Percentiles rank a stretch among this genome's conserved stretches.
Conservation (phyloP, 176 grass and related monocot genomes). For the Oryza meridionalis region DNA sequence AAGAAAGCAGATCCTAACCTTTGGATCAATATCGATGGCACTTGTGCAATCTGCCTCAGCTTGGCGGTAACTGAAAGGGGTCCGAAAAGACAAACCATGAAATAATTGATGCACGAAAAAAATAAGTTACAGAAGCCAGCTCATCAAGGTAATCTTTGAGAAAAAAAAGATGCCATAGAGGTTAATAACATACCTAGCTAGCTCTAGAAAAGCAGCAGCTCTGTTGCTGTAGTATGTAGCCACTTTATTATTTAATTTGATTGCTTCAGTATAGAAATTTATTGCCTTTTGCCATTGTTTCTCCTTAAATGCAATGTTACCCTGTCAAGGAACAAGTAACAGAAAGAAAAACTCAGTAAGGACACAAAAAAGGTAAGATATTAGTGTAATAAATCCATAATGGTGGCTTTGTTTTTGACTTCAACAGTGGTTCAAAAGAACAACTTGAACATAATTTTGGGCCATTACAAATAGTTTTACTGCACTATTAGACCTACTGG, state of each 20-base stretch:
- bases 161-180: background rate
- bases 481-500: background rate
- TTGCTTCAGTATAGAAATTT: constrained; percentile 90
- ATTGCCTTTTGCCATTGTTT: constrained; percentile 93
- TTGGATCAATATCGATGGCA: constrained; percentile 89
- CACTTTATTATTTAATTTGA: constrained; percentile 83
- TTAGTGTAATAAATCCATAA: background rate
- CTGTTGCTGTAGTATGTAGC: constrained; percentile 96
- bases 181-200: constrained; percentile 54
- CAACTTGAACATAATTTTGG: constrained; percentile 15
- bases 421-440: background rate
- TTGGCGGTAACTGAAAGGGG: constrained; percentile 79
- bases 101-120: background rate
- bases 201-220: constrained; percentile 91
- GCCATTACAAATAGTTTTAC: constrained; percentile 20
- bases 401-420: background rate
- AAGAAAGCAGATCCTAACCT: constrained; percentile 57
- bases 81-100: constrained; percentile 28
- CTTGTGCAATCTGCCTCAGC: constrained; percentile 90
- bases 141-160: background rate
- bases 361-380: background rate
- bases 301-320: constrained; percentile 91
- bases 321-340: constrained; percentile 48
- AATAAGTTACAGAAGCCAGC: constrained; percentile 17
- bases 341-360: constrained; percentile 22